Conservation (phyloP, 2,329 filamentous ascomycete species). For the Aspergillus luchuensis region DNA sequence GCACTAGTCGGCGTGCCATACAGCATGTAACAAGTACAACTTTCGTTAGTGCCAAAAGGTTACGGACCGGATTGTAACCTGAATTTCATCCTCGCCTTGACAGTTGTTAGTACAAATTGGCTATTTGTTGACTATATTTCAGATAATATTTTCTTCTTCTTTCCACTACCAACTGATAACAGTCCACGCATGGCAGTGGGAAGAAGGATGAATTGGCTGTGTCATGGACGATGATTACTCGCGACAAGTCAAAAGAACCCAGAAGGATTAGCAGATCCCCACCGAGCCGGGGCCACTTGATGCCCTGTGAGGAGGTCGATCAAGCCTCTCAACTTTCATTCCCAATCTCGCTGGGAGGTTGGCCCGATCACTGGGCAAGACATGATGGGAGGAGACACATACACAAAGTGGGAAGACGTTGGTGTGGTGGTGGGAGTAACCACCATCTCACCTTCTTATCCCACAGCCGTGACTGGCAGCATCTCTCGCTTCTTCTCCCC, state of each 20-base stretch:
- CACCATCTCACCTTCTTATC: background rate
- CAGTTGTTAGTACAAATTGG: no score
- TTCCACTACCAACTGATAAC: background rate
- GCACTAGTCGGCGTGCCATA: no score
- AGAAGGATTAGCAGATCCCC: slow-evolving; percentile 6
- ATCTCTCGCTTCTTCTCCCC: background rate
- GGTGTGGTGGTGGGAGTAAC: background rate
- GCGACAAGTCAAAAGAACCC: background rate
- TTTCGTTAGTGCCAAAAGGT: background rate
- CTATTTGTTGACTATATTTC: background rate
- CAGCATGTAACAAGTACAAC: background rate
- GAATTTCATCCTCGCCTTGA: no score
- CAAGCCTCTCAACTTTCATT: background rate
- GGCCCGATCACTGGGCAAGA: background rate
- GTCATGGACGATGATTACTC: background rate
- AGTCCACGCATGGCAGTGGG: background rate
- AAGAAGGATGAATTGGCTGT: slow-evolving; percentile 6
- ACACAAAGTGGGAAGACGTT: background rate
- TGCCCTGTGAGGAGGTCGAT: background rate
- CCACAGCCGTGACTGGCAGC: background rate
- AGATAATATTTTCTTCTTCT: no score
- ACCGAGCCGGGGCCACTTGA: slow-evolving; percentile 4
- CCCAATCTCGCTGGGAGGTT: background rate
- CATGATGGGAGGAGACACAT: background rate
- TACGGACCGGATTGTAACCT: background rate